Evolutionary conservation across 2,329 filamentous ascomycete species (phyloP), one percentile per base, ranked within the genome.

Genomic region (Ceratocystis huliohia): DNA sequence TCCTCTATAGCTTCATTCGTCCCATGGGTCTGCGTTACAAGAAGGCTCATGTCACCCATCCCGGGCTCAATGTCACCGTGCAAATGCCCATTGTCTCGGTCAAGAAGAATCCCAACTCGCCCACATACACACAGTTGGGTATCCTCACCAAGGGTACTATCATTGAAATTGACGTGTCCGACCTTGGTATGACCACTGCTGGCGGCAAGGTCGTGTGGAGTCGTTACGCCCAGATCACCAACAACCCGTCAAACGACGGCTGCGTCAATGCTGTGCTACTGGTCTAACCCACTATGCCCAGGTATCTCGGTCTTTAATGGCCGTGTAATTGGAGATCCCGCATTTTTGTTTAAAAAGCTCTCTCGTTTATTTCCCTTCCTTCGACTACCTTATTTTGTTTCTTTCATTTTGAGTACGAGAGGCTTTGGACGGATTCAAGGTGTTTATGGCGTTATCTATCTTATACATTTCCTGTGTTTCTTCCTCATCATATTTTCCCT

Each of bases 131-230:
- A 0, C 91, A 96, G 73, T 80, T 97, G 4, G 93, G 93, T 69
- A 92, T 96, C 2, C 76, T 96, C 73, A 93, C 89, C 61, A 91
- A 91, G 77, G 90, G 90, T 70, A 93, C 78, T 0, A 75, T 81
- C 63, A 85, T 93, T 73, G 93, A 97, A 77, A 91, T 97, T 72
- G 96, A 99, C 74, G 91, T 96, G 37, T 88, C 84, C 66, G 94
- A 99, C 75, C 77, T 97, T 69, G 94, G 94, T 69, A 80, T 97
- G 69, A 91, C 95, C 17, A 97, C 94, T 2, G 88, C 92, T 1
- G 87, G 86, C 69, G 94, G 94, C 69, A 96, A 96, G 78, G 90
- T 96, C 7, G 90, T 93, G 5, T 96, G 92, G 92, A 91, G 90
- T 71, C 82, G 89, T 70, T 94, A 87, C 78, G 89, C 88, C 6